A percentile compares a stretch with the other conserved stretches of the same genome.
Evolutionary conservation across 805 yeast genomes (phyloP).

Genomic region (Hanseniaspora singularis): DNA sequence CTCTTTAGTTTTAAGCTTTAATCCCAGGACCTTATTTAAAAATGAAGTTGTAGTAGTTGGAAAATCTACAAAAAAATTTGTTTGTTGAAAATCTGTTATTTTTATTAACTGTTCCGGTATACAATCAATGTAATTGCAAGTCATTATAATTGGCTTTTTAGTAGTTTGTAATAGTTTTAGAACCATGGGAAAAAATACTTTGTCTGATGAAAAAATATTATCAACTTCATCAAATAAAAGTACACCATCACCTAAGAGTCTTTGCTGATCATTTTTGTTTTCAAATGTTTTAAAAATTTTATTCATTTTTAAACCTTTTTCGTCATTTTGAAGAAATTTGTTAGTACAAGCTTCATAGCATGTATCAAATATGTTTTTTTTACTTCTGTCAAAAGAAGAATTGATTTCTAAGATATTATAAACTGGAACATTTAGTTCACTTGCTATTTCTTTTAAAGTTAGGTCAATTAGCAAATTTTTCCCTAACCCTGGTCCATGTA

Average conservation of each 20-base stretch:
- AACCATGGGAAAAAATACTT: conserved; percentile 66
- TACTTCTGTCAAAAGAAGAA: conserved; percentile 58
- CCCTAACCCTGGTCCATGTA: conserved; percentile 67
- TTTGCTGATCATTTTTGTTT: background rate
- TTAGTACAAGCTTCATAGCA: conserved; percentile 76
- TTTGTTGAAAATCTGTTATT: conserved; percentile 33
- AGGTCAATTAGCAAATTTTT: conserved; percentile 67
- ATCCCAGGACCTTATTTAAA: conserved; percentile 23
- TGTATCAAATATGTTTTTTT: conserved; percentile 52
- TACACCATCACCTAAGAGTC: conserved; percentile 43
- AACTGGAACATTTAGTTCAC: background rate
- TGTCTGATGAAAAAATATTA: conserved; percentile 62
- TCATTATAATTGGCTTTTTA: conserved; percentile 57
- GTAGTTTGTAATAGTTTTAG: conserved; percentile 48
- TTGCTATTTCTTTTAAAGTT: conserved; percentile 42
- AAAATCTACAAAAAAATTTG: conserved; percentile 29
- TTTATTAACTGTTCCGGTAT: conserved; percentile 41
- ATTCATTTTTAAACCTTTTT: conserved; percentile 18
- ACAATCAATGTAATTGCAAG: conserved; percentile 40
- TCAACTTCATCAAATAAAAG: conserved; percentile 82
- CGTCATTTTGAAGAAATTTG: conserved; percentile 50
- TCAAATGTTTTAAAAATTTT: background rate
- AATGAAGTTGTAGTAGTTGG: conserved; percentile 30
- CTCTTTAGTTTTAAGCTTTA: conserved; percentile 25
- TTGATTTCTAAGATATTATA: conserved; percentile 59